Percentiles rank a stretch among this genome's conserved stretches.
Evolutionary conservation across 1,139 yeast genomes (phyloP).

Genomic region (Geotrichum carabidarum): DNA sequence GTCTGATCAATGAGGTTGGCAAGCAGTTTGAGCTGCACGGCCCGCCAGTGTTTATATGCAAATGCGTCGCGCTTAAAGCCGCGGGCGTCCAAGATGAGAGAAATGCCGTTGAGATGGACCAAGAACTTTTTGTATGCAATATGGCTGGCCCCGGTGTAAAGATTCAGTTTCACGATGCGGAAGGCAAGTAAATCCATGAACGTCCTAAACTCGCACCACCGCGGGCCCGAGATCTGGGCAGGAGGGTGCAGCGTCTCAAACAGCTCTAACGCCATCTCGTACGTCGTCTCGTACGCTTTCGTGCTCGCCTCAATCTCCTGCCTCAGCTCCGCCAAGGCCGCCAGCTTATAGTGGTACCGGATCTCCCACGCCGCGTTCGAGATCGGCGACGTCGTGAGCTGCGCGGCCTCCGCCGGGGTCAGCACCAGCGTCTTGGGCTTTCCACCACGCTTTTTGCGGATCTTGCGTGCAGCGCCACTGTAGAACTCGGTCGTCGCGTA

Average conservation of each 20-base stretch:
- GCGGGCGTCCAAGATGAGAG: conserved; percentile 30
- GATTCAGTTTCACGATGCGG: conserved; percentile 57
- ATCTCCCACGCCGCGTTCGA: conserved; percentile 43
- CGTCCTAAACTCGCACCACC: conserved; percentile 45
- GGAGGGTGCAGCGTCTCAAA: conserved; percentile 33
- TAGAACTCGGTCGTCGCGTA: conserved; percentile 44
- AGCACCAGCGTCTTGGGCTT: conserved; percentile 14
- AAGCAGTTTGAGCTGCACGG: conserved; percentile 48
- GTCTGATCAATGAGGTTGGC: conserved; percentile 50
- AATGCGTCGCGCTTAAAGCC: conserved; percentile 31
- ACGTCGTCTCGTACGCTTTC: conserved; percentile 47
- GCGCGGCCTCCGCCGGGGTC: conserved; percentile 17
- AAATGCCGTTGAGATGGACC: conserved; percentile 51
- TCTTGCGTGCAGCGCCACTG: conserved; percentile 36
- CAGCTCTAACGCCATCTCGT: conserved; percentile 44
- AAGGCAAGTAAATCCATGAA: conserved; percentile 58
- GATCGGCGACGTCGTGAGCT: conserved; percentile 26
- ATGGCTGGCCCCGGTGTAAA: conserved; percentile 57
- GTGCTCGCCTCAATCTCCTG: conserved; percentile 46
- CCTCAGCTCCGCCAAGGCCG: conserved; percentile 45
- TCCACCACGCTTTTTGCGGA: conserved; percentile 35
- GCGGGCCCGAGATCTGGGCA: conserved; percentile 19
- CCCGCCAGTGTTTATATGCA: conserved; percentile 39
- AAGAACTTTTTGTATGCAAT: conserved; percentile 59
- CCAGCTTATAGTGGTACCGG: conserved; percentile 48